Evolutionary conservation across 306 rosid species (phyloP).

Genomic region (Citrullus amarus): DNA sequence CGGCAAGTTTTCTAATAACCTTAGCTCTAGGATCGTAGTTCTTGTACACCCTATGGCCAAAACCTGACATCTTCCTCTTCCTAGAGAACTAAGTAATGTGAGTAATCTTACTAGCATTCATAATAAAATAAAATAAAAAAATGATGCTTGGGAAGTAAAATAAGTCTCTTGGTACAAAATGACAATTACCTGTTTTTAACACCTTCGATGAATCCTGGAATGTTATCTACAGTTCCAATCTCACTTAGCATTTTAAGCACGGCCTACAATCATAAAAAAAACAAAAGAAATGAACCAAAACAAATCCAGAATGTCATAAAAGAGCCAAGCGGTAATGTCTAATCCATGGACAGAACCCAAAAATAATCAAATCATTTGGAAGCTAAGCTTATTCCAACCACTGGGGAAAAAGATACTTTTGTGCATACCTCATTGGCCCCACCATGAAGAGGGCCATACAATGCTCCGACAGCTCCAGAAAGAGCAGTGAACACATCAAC

Average conservation of each 20-base stretch:
- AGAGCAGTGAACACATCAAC: conserved; percentile 87
- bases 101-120: not conserved
- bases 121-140: not conserved
- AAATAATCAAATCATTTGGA: not conserved
- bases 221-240: conserved; percentile 72
- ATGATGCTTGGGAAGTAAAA: not conserved
- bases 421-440: conserved; percentile 77
- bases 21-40: conserved; percentile 90
- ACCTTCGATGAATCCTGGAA: conserved; percentile 80
- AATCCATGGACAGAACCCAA: not conserved
- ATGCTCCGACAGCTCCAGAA: conserved; percentile 80
- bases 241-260: conserved; percentile 73
- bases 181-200: conserved; percentile 60
- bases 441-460: conserved; percentile 89
- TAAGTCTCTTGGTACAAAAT: not conserved
- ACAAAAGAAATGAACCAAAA: not conserved
- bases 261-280: conserved; percentile 1
- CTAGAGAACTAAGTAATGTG: conserved; percentile 23
- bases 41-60: conserved; percentile 91
- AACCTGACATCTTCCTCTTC: conserved; percentile 89
- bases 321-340: not conserved
- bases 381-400: not conserved
- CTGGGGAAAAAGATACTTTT: not conserved
- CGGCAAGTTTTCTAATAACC: conserved; percentile 63
- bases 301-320: not conserved